Percentiles rank a stretch among this genome's conserved stretches.
phyloP scores from a whole-genome alignment of 1,139 yeast species.

The Pichia sp. region DNA sequence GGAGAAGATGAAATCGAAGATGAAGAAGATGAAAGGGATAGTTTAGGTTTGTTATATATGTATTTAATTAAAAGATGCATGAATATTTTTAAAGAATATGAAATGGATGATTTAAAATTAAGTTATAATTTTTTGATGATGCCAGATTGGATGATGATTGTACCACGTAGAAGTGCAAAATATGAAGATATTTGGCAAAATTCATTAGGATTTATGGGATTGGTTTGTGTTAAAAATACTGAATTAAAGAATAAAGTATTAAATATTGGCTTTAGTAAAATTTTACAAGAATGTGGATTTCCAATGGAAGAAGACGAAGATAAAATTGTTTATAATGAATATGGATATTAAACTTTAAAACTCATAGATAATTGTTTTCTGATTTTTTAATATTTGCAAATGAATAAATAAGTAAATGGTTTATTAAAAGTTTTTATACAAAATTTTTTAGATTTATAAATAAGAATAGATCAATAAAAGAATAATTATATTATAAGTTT shows the following conservation, averaged over 20 bases:
- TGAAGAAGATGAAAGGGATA: slow-evolving; percentile 39
- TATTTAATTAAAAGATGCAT: slow-evolving; percentile 66
- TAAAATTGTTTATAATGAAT: slow-evolving; percentile 36
- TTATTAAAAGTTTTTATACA: not conserved
- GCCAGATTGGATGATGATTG: slow-evolving; percentile 71
- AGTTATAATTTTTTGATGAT: slow-evolving; percentile 83
- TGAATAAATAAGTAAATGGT: not conserved
- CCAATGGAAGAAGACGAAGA: slow-evolving; percentile 44
- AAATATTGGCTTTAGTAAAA: slow-evolving; percentile 38
- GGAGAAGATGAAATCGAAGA: slow-evolving; percentile 27
- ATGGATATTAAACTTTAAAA: slow-evolving; percentile 32
- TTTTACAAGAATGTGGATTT: slow-evolving; percentile 60
- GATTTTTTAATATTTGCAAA: too few relatives aligned
- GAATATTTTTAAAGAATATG: slow-evolving; percentile 55
- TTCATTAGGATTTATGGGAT: slow-evolving; percentile 74
- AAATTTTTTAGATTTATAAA: too few relatives aligned
- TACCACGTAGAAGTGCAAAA: slow-evolving; percentile 60
- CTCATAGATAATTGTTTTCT: too few relatives aligned
- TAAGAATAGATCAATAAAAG: too few relatives aligned
- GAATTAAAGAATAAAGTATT: slow-evolving; percentile 40
- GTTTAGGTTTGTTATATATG: slow-evolving; percentile 57
- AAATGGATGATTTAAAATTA: slow-evolving; percentile 28
- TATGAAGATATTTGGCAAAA: slow-evolving; percentile 52
- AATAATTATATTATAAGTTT: too few relatives aligned
- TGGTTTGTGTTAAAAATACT: slow-evolving; percentile 67